Evolutionary conservation across 1,284 basidiomycete species (phyloP).

Genomic region (Coniophora puteana): DNA sequence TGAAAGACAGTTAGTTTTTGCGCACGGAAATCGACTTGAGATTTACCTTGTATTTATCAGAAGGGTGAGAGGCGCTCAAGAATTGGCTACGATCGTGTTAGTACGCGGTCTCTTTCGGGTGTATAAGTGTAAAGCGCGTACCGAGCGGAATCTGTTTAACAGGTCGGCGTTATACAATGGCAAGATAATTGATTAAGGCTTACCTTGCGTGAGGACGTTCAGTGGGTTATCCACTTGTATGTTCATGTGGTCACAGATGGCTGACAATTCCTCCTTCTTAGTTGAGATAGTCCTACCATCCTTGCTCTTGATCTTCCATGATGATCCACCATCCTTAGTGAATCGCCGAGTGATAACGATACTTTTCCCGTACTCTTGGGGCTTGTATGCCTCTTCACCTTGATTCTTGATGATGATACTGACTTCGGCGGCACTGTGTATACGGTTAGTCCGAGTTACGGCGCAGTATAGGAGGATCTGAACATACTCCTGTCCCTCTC

Average conservation of each 20-base stretch:
- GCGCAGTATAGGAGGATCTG: neutral
- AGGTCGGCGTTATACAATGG: too few relatives aligned
- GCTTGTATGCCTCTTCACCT: slow-evolving; percentile 86
- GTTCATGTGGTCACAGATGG: slow-evolving; percentile 92
- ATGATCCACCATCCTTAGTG: slow-evolving; percentile 67
- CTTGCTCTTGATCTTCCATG: slow-evolving; percentile 83
- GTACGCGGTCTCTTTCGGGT: neutral
- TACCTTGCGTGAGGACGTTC: slow-evolving; percentile 91
- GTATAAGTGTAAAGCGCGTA: neutral
- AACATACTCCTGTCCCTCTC: slow-evolving; percentile 76
- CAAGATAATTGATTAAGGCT: slow-evolving; percentile 7
- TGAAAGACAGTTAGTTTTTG: neutral
- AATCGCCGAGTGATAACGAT: slow-evolving; percentile 87
- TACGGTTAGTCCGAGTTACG: neutral
- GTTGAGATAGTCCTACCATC: slow-evolving; percentile 67
- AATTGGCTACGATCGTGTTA: slow-evolving; percentile 70
- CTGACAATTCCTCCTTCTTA: slow-evolving; percentile 84
- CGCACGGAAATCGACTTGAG: neutral
- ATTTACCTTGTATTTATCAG: slow-evolving; percentile 87
- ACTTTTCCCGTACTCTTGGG: slow-evolving; percentile 76
- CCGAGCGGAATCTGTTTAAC: slow-evolving; percentile 38
- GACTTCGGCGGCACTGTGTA: slow-evolving; percentile 68
- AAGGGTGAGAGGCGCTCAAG: slow-evolving; percentile 76
- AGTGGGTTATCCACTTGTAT: slow-evolving; percentile 97
- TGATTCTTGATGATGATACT: slow-evolving; percentile 83